A percentile compares a stretch with the other conserved stretches of the same genome.
Conservation (phyloP, 2,329 filamentous ascomycete genomes). For the Lachnellula arida region DNA sequence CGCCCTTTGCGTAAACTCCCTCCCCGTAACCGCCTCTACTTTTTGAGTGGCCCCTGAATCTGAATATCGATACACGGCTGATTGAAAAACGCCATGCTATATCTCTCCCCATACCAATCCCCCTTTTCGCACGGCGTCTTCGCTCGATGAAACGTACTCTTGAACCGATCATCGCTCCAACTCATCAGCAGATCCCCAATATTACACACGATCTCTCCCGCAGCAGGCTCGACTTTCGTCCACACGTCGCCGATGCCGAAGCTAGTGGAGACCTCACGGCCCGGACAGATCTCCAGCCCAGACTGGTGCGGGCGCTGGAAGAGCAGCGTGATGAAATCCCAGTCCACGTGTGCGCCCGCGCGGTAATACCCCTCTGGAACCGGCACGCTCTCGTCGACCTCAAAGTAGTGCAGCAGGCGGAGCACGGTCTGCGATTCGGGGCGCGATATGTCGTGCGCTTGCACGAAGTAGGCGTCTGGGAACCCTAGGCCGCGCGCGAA, state of each 20-base stretch:
- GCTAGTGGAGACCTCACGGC: conserved; percentile 53
- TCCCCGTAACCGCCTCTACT: conserved; percentile 58
- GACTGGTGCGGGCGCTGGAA: conserved; percentile 58
- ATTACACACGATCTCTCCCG: conserved; percentile 55
- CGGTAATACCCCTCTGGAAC: conserved; percentile 47
- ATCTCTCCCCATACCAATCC: conserved; percentile 55
- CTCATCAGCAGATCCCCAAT: conserved; percentile 61
- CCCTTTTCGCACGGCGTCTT: conserved; percentile 53
- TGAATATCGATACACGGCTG: conserved; percentile 54
- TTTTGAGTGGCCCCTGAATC: conserved; percentile 57
- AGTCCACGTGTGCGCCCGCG: conserved; percentile 60
- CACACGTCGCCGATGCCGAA: conserved; percentile 56
- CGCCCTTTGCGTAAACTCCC: conserved; percentile 53
- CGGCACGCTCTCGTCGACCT: conserved; percentile 33
- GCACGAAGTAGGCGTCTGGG: conserved; percentile 48
- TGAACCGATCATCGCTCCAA: conserved; percentile 63
- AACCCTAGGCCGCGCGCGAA: conserved; percentile 52
- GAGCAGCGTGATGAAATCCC: conserved; percentile 57
- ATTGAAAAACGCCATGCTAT: conserved; percentile 63
- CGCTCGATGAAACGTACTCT: conserved; percentile 61
- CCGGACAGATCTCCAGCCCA: conserved; percentile 61
- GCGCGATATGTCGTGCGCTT: conserved; percentile 44
- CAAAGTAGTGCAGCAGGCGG: conserved; percentile 55
- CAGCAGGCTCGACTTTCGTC: conserved; percentile 55
- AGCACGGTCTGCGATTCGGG: conserved; percentile 49